Evolutionary conservation across 495 filamentous ascomycete species (phyloP).

Genomic region (Penicillium odoratum): DNA sequence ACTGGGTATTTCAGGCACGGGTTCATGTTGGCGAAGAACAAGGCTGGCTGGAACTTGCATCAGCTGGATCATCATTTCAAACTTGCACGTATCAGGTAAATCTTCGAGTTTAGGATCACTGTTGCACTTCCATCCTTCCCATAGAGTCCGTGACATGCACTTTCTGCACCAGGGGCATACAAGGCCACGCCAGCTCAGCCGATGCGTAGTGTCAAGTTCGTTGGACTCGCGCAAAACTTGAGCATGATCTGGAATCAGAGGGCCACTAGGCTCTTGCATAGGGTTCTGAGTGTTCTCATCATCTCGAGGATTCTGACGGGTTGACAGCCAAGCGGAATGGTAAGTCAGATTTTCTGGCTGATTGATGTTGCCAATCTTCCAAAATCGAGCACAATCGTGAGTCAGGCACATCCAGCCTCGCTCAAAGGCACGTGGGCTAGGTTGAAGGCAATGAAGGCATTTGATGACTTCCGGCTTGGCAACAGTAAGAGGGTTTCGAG

Average conservation of each 20-base stretch:
- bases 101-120: slow-evolving; percentile 7
- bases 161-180: slow-evolving; percentile 70
- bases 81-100: slow-evolving; percentile 43
- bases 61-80: slow-evolving; percentile 35
- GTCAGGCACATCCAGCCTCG: slow-evolving; percentile 73
- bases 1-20: neutral
- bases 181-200: slow-evolving; percentile 60
- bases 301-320: slow-evolving; percentile 30
- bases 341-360: slow-evolving; percentile 48
- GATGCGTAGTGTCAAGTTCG: slow-evolving; percentile 28
- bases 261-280: neutral
- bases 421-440: slow-evolving; percentile 48
- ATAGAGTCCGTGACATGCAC: slow-evolving; percentile 62
- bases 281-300: too few species aligned
- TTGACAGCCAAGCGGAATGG: slow-evolving; percentile 56
- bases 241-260: slow-evolving; percentile 41
- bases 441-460: slow-evolving; percentile 43
- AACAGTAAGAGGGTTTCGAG: slow-evolving; percentile 22
- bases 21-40: neutral
- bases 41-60: slow-evolving; percentile 19
- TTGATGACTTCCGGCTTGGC: slow-evolving; percentile 16
- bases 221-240: slow-evolving; percentile 25
- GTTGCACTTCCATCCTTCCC: slow-evolving; percentile 64
- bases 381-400: slow-evolving; percentile 56
- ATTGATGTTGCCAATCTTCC: slow-evolving; percentile 35